Evolutionary conservation across 139 green algal species (phyloP).

Genomic region (Haematococcus lacustris): DNA sequence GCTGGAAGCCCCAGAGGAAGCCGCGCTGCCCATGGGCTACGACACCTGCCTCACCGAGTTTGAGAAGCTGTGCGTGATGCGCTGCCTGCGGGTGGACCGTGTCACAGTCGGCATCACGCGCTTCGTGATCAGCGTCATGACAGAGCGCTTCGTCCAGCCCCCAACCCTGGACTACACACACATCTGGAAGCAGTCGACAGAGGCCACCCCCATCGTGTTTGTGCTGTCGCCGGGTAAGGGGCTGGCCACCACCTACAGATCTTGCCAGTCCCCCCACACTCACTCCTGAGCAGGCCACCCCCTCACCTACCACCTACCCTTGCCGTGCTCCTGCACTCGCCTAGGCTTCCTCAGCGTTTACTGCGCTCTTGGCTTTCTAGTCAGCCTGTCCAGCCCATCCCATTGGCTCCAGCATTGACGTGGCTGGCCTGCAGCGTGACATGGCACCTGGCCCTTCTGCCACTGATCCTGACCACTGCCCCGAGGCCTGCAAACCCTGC

Average conservation of each 20-base stretch:
- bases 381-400: too few species aligned
- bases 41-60: constrained; percentile 50
- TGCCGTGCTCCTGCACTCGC: too few species aligned
- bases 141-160: constrained; percentile 53
- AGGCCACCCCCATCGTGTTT: constrained; percentile 78
- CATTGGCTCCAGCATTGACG: too few species aligned
- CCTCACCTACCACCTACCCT: too few species aligned
- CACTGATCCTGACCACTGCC: too few species aligned
- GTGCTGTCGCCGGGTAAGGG: constrained; percentile 65
- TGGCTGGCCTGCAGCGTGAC: neutral
- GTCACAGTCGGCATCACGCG: constrained; percentile 65
- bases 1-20: constrained; percentile 42
- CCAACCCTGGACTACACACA: constrained; percentile 65
- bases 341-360: too few species aligned
- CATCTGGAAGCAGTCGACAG: constrained; percentile 63
- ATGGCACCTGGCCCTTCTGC: too few species aligned
- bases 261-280: too few species aligned
- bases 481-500: too few species aligned
- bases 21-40: constrained; percentile 46
- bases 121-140: constrained; percentile 39
- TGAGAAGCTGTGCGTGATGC: constrained; percentile 73
- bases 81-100: constrained; percentile 75
- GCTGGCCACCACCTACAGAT: too few species aligned
- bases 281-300: too few species aligned
- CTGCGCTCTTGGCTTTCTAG: too few species aligned